A percentile compares a stretch with the other conserved stretches of the same genome.
phyloP scores from a whole-genome alignment of 768 basidiomycete genomes.

The Lactifluus subvellereus region DNA sequence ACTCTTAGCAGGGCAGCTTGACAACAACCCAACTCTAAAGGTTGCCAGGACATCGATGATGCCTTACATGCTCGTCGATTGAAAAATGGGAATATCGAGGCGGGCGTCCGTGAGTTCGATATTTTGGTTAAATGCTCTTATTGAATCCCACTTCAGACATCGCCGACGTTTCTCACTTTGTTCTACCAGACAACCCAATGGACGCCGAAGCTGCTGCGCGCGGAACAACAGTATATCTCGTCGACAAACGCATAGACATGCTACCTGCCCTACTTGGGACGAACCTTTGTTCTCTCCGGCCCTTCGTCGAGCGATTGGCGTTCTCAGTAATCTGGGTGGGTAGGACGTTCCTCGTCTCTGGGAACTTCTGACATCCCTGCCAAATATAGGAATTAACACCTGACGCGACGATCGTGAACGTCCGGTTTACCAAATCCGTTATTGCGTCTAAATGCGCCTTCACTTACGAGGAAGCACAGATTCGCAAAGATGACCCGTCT shows the following conservation, averaged over 20 bases:
- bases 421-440: slow-evolving; percentile 91
- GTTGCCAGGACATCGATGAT: slow-evolving; percentile 97
- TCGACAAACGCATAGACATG: slow-evolving; percentile 99
- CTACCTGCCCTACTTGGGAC: slow-evolving; percentile 89
- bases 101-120: slow-evolving; percentile 85
- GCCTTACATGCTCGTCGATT: slow-evolving; percentile 85
- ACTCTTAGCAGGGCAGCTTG: not conserved
- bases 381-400: slow-evolving; percentile 75
- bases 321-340: slow-evolving; percentile 94
- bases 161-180: slow-evolving; percentile 97
- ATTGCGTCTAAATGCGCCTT: slow-evolving; percentile 96
- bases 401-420: slow-evolving; percentile 83
- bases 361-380: slow-evolving; percentile 15
- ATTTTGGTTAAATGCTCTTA: not conserved
- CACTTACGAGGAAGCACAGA: slow-evolving; percentile 94
- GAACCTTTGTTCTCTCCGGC: slow-evolving; percentile 89
- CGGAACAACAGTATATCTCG: slow-evolving; percentile 96
- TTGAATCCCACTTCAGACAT: slow-evolving; percentile 57
- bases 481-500: slow-evolving; percentile 87
- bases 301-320: slow-evolving; percentile 88
- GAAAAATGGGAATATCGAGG: slow-evolving; percentile 92
- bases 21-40: slow-evolving; percentile 36
- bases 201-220: slow-evolving; percentile 92
- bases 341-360: not conserved
- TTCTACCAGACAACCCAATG: slow-evolving; percentile 90